Conservation (phyloP, 108 stramenopile genomes). For the Heterococcus sp. region DNA sequence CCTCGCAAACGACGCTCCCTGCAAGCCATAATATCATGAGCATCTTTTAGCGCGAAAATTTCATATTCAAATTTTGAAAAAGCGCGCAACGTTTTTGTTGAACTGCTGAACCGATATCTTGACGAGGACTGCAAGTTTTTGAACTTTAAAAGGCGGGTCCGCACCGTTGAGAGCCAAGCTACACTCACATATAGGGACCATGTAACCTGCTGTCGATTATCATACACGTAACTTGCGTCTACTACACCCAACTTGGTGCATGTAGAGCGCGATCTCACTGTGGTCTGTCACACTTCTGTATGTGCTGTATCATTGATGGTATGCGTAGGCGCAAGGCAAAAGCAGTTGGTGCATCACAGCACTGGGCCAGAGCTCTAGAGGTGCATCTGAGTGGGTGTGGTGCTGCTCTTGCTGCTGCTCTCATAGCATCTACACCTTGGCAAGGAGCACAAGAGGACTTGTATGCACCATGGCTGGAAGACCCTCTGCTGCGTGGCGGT, state of each 20-base stretch:
- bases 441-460: slow-evolving; percentile 3
- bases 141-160: no score
- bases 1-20: background rate
- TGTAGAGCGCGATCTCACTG: background rate
- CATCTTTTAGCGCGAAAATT: no score
- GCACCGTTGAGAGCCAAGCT: no score
- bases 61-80: no score
- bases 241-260: background rate
- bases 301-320: background rate
- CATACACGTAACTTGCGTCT: background rate
- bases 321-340: background rate
- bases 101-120: no score
- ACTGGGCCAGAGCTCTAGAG: slow-evolving; percentile 47
- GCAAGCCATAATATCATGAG: no score
- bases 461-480: background rate
- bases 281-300: background rate
- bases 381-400: slow-evolving; percentile 27
- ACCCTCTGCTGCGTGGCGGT: background rate
- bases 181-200: background rate
- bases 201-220: background rate
- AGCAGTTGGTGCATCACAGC: slow-evolving; percentile 1
- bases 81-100: no score
- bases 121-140: no score
- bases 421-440: slow-evolving; percentile 46
- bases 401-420: slow-evolving; percentile 25